Evolutionary conservation across 164 flowering plant species (phyloP).

Genomic region (Houttuynia cordata): DNA sequence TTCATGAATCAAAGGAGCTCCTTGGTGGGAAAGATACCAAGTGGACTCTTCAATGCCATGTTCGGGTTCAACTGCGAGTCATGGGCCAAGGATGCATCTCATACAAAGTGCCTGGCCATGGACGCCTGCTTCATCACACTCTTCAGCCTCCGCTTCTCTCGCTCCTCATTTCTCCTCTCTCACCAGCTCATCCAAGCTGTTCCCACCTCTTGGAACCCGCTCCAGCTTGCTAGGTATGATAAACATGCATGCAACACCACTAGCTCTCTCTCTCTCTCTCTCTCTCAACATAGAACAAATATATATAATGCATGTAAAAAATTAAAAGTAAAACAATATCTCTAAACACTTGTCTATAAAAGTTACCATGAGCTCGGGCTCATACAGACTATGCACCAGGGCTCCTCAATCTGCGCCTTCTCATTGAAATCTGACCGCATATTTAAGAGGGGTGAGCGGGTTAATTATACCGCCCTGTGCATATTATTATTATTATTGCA

Average conservation of each 20-base stretch:
- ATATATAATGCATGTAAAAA: no score
- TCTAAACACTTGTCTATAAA: no score
- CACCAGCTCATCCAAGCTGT: conserved; percentile 56
- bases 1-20: conserved; percentile 42
- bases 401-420: no score
- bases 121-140: conserved; percentile 55
- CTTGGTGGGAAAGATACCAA: conserved; percentile 62
- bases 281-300: no score
- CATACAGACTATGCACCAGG: no score
- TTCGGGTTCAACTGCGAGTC: conserved; percentile 58
- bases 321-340: no score
- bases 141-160: conserved; percentile 44
- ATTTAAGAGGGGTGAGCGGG: no score
- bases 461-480: no score
- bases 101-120: conserved; percentile 47
- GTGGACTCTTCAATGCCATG: conserved; percentile 61
- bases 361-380: no score
- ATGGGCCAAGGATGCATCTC: conserved; percentile 60
- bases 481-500: no score
- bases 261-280: no score
- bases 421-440: no score
- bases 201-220: conserved; percentile 73
- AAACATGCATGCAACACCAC: background rate
- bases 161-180: conserved; percentile 43
- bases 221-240: conserved; percentile 61